Evolutionary conservation across 2,329 filamentous ascomycete genomes (phyloP), one percentile per base, ranked within the genome.

Genomic region (Pseudogymnoascus sp.): DNA sequence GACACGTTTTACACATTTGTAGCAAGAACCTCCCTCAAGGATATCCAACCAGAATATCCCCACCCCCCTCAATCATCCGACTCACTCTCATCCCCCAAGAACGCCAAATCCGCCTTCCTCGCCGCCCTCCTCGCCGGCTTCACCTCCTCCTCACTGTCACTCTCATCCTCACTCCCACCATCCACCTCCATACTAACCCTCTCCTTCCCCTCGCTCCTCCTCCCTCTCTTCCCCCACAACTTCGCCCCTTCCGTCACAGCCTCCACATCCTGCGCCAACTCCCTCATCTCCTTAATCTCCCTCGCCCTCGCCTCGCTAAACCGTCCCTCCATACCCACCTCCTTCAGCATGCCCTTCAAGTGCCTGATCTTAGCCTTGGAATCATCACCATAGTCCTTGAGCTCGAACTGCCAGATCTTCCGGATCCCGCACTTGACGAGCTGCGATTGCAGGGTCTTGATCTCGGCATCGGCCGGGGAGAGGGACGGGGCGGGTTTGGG

Each of bases 401-500:
- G 81, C 74, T 97, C 91, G 66, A 88, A 86, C 59, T 83, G 84
- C 93, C 94, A 99, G 65, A 97, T 84, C 73, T 97, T 97, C 61
- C 91, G 88, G 62, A 97, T 85, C 31, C 93, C 93, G 70, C 93
- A 99, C 75, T 97, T 96, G 51, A 88, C 77, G 5, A 99, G 82
- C 74, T 93, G 91, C 7, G 86, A 84, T 76, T 97, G 93, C 3
- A 97, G 80, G 58, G 87, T 89, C 74, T 96, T 97, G 72, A 97
- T 89, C 73, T 96, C 90, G 3, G 84, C 86, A 63, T 91, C 85
- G 64, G 92, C 83, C 0, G 88, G 84, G 15, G 86, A 73, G 36
- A 80, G 75, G 31, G 74, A 71, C 35, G 71, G 27, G 0, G 72
- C 44, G 35, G 71, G 69, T 39, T 72, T 74, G 21, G 65, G 42